Conservation (phyloP, 2,329 filamentous ascomycete genomes). For the Emydomyces testavorans region DNA sequence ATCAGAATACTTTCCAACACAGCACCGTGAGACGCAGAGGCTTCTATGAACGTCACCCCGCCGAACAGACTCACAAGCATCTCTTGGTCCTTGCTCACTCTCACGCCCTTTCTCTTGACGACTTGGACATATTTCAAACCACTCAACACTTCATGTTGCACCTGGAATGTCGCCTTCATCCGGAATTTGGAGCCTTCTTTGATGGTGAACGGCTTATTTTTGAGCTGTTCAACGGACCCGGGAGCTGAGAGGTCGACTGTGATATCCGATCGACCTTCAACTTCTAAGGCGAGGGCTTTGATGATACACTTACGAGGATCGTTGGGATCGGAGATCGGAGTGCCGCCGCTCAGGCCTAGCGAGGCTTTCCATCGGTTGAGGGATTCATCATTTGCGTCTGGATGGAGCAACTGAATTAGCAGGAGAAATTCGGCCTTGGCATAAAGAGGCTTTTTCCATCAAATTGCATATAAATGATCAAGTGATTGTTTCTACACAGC, state of each 20-base stretch:
- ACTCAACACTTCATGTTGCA: slow-evolving; percentile 91
- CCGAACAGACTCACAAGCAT: slow-evolving; percentile 67
- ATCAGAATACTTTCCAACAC: background rate
- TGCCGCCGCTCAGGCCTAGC: slow-evolving; percentile 66
- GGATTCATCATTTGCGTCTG: slow-evolving; percentile 71
- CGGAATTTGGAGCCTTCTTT: slow-evolving; percentile 91
- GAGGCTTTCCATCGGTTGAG: slow-evolving; percentile 97
- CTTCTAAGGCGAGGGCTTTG: slow-evolving; percentile 76
- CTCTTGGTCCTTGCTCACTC: slow-evolving; percentile 84
- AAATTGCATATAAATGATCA: background rate
- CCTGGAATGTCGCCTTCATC: slow-evolving; percentile 89
- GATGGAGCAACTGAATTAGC: background rate
- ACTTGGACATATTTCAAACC: slow-evolving; percentile 93
- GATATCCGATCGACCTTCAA: slow-evolving; percentile 69
- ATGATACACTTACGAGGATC: slow-evolving; percentile 91
- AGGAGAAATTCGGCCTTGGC: background rate
- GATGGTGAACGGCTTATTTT: slow-evolving; percentile 90
- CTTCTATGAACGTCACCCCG: too few species aligned
- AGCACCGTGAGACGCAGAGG: background rate
- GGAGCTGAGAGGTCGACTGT: slow-evolving; percentile 72
- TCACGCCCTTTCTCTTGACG: slow-evolving; percentile 78
- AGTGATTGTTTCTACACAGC: background rate
- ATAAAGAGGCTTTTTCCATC: background rate
- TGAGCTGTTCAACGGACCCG: slow-evolving; percentile 64
- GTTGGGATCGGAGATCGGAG: slow-evolving; percentile 59